phyloP scores from a whole-genome alignment of 495 filamentous ascomycete species.

The Tuber microsphaerosporum region DNA sequence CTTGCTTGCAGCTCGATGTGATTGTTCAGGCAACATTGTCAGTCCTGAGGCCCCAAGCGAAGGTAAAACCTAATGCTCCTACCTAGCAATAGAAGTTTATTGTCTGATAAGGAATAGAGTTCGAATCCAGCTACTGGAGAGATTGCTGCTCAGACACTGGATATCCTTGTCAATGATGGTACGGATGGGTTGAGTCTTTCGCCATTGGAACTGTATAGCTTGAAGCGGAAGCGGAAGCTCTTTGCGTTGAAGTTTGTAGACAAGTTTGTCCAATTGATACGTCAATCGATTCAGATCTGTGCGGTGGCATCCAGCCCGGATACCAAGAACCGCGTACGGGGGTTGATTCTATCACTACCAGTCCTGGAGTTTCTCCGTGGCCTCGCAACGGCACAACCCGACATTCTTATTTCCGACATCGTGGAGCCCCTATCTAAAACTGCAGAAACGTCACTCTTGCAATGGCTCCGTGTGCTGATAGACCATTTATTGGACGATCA shows the following conservation, averaged over 20 bases:
- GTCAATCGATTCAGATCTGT: slow-evolving; percentile 21
- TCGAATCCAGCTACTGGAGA: slow-evolving; percentile 17
- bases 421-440: slow-evolving; percentile 33
- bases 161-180: slow-evolving; percentile 23
- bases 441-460: slow-evolving; percentile 13
- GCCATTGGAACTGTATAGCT: slow-evolving; percentile 29
- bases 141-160: slow-evolving; percentile 26
- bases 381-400: slow-evolving; percentile 28
- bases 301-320: slow-evolving; percentile 20
- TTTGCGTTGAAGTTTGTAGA: slow-evolving; percentile 24
- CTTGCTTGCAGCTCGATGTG: slow-evolving; percentile 32
- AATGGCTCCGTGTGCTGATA: slow-evolving; percentile 32
- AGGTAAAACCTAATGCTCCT: not conserved
- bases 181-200: slow-evolving; percentile 14
- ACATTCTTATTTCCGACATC: slow-evolving; percentile 25
- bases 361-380: slow-evolving; percentile 19
- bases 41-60: slow-evolving; percentile 17
- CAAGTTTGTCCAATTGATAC: slow-evolving; percentile 23
- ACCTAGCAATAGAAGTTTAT: not conserved
- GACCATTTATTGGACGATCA: slow-evolving; percentile 38
- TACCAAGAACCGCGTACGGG: slow-evolving; percentile 14
- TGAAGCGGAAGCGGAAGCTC: slow-evolving; percentile 34
- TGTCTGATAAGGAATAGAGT: not conserved
- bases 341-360: slow-evolving; percentile 22
- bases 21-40: slow-evolving; percentile 25